Percentiles rank a stretch among this genome's conserved stretches.
Conservation (phyloP, 345 rosid genomes). For the Theobroma cacao region DNA sequence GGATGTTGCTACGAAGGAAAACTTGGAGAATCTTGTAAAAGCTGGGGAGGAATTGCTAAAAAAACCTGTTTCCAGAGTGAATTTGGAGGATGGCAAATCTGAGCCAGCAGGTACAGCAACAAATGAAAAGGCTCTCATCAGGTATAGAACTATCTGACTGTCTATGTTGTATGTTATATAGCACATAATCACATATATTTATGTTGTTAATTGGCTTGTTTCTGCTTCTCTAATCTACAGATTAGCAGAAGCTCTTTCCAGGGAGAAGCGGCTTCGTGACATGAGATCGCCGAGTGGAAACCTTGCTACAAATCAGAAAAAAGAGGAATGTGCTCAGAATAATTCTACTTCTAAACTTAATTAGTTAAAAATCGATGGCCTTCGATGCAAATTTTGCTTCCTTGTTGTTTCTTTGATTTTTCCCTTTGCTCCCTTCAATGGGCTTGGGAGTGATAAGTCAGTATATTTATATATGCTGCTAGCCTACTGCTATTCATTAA, state of each 20-base stretch:
- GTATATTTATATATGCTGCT: no score
- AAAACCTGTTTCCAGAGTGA: conserved; percentile 48
- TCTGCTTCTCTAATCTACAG: conserved; percentile 22
- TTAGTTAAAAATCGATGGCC: background rate
- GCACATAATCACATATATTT: background rate
- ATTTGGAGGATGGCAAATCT: conserved; percentile 39
- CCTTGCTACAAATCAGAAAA: background rate
- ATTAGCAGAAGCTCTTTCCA: conserved; percentile 57
- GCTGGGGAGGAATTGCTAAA: conserved; percentile 49
- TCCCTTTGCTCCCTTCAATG: no score
- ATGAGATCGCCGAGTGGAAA: conserved; percentile 34
- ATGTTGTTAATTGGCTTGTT: background rate
- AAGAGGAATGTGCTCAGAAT: background rate
- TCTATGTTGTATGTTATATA: background rate
- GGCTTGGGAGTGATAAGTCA: background rate
- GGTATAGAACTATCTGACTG: conserved; percentile 18
- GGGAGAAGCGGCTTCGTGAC: conserved; percentile 48
- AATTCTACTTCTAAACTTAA: background rate
- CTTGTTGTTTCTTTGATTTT: background rate
- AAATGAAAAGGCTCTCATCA: conserved; percentile 44
- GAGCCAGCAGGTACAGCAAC: conserved; percentile 25
- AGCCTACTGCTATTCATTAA: no score
- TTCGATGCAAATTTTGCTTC: background rate
- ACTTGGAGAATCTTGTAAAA: conserved; percentile 41
- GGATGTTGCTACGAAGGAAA: conserved; percentile 57